phyloP scores from a whole-genome alignment of 2,329 filamentous ascomycete genomes.

The Pestalotiopsis sp. region DNA sequence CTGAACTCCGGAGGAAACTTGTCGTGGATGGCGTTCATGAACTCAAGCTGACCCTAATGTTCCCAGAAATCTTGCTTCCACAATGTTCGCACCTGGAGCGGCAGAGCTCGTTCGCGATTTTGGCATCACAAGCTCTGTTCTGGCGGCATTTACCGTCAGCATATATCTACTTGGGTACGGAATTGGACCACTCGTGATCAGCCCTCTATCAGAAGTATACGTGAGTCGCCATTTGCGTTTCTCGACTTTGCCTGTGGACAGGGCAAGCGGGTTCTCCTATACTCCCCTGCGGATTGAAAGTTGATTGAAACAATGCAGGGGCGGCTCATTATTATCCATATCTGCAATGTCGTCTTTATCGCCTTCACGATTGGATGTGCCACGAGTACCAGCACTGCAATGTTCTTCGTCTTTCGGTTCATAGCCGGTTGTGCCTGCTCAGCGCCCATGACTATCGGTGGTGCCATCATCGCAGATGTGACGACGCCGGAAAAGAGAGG shows the following conservation, averaged over 20 bases:
- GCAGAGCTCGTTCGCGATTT: constrained; percentile 12
- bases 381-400: constrained; percentile 22
- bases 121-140: constrained; percentile 3
- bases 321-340: constrained; percentile 53
- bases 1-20: background rate
- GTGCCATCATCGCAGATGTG: constrained; percentile 15
- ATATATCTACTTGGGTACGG: constrained; percentile 18
- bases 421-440: constrained; percentile 27
- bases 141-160: constrained; percentile 11
- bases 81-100: constrained; percentile 17
- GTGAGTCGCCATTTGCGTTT: background rate
- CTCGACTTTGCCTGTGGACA: background rate
- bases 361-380: constrained; percentile 33
- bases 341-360: constrained; percentile 49
- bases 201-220: constrained; percentile 59
- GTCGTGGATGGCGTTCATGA: background rate
- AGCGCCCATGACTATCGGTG: constrained; percentile 20
- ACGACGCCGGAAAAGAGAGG: constrained; percentile 45
- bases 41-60: background rate
- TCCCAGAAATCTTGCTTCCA: constrained; percentile 14
- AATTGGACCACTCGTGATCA: constrained; percentile 58
- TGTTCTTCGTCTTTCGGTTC: constrained; percentile 31
- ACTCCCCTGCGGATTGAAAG: no score
- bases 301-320: constrained; percentile 42
- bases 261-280: no score